A percentile compares a stretch with the other conserved stretches of the same genome.
These are phyloP conservation scores for Xerocomellus intermedius DNA, from an alignment of 768 basidiomycete species.

Conservation along the genomic window DNA sequence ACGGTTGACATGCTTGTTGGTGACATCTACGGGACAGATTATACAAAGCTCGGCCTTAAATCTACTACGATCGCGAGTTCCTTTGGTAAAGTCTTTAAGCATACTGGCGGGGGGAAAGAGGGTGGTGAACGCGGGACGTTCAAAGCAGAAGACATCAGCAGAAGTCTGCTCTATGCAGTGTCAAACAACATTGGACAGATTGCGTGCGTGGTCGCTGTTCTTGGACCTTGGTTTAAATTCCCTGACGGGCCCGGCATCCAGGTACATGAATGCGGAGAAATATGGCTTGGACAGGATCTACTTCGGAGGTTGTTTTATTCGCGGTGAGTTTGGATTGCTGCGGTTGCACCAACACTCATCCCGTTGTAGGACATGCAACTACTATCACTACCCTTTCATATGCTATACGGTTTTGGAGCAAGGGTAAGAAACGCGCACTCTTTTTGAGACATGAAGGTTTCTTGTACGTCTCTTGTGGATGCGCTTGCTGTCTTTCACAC, in stretches of 20 bases:
- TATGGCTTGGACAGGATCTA: slow-evolving; percentile 96
- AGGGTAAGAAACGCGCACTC: slow-evolving; percentile 92
- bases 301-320: slow-evolving; percentile 98
- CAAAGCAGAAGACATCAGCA: slow-evolving; percentile 89
- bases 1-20: slow-evolving; percentile 98
- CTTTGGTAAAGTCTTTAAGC: slow-evolving; percentile 98
- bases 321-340: slow-evolving; percentile 57
- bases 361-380: slow-evolving; percentile 78
- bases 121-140: slow-evolving; percentile 64
- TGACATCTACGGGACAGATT: slow-evolving; percentile 99
- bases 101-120: slow-evolving; percentile 49
- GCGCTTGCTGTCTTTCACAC: background rate
- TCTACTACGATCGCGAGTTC: slow-evolving; percentile 98
- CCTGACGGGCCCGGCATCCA: slow-evolving; percentile 18
- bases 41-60: slow-evolving; percentile 91
- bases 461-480: slow-evolving; percentile 59
- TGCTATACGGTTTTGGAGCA: slow-evolving; percentile 99
- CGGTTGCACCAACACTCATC: slow-evolving; percentile 1
- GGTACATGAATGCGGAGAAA: slow-evolving; percentile 99
- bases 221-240: background rate
- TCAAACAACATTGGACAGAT: slow-evolving; percentile 99
- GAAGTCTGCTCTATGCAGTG: slow-evolving; percentile 91
- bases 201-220: slow-evolving; percentile 66
- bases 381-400: slow-evolving; percentile 98
- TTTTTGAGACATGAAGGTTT: slow-evolving; percentile 99